These are phyloP conservation scores for Aspergillus persii DNA, from an alignment of 2,329 filamentous ascomycete genomes.

Conservation along the genomic window DNA sequence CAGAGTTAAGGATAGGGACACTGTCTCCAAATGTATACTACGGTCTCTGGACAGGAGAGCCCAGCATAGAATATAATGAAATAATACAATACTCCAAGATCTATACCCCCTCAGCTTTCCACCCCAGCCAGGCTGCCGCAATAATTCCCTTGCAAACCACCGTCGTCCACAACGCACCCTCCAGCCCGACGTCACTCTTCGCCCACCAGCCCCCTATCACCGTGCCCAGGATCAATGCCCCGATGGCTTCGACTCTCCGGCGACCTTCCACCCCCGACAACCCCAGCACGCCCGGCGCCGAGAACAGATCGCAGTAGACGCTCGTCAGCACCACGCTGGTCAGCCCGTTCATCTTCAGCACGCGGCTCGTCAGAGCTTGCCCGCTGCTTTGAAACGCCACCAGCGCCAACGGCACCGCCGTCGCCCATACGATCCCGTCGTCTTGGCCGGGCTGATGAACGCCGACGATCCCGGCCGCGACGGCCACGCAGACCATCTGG, in stretches of 20 bases:
- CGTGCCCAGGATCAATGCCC: slow-evolving; percentile 54
- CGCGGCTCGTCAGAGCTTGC: slow-evolving; percentile 71
- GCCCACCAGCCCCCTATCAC: slow-evolving; percentile 56
- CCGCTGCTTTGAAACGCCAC: slow-evolving; percentile 76
- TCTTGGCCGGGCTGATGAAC: slow-evolving; percentile 46
- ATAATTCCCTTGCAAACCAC: slow-evolving; percentile 57
- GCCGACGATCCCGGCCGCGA: slow-evolving; percentile 56
- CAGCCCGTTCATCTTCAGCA: slow-evolving; percentile 66
- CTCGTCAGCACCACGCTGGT: slow-evolving; percentile 79
- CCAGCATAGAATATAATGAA: not conserved
- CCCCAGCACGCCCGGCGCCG: slow-evolving; percentile 56
- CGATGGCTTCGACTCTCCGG: slow-evolving; percentile 50
- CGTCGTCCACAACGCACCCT: slow-evolving; percentile 60
- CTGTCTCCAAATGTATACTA: not conserved
- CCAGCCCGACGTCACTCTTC: slow-evolving; percentile 51
- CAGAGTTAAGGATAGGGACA: not conserved
- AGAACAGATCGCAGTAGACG: slow-evolving; percentile 78
- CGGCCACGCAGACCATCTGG: slow-evolving; percentile 52
- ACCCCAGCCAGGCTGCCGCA: slow-evolving; percentile 38
- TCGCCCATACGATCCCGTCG: slow-evolving; percentile 51
- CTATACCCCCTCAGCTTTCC: not conserved
- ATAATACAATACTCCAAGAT: not conserved
- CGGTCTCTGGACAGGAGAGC: not conserved
- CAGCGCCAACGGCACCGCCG: slow-evolving; percentile 65
- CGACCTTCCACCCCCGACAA: slow-evolving; percentile 49